Evolutionary conservation across 805 yeast genomes (phyloP), one percentile per base, ranked within the genome.

Genomic region (Sungouiella blattae): DNA sequence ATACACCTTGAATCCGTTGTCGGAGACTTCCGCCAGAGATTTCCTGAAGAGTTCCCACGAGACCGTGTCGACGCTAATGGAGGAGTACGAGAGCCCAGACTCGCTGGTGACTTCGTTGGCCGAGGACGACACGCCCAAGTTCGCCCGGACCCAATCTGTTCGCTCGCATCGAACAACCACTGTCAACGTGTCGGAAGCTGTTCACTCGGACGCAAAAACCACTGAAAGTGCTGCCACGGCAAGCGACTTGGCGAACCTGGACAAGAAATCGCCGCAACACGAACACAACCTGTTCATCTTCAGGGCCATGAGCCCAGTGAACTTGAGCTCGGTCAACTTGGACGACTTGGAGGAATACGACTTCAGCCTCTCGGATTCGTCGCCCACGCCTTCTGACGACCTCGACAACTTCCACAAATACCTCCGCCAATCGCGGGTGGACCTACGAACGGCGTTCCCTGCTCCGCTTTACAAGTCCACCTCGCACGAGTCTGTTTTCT

Each of bases 1-100:
- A 1, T 68, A 62, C 45, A 66, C 57, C 17, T 40, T 64, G 27
- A 64, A 63, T 39, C 71, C 72, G 3, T 36, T 61, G 16, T 55
- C 51, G 27, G 47, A 50, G 14, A 55, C 52, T 9, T 34, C 40
- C 37, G 44, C 26, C 51, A 44, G 13, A 36, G 43, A 15, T 23
- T 40, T 15, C 30, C 36, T 13, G 28, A 18, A 14, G 7, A 28
- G 26, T n/a, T 31, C 33, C 6, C 21, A 23, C 12, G 33, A 31
- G 3, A 31, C 28, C 1, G 33, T 20, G 6, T 31, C 33, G 2
- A 28, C 23, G n/a, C 14, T 31, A 16, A 31, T 31, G 33, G 33
- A 31, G 15, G 22, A 20, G 22, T 20, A 20, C 22, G 22, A 9
- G 8, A n/a, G n/a, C n/a, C n/a, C n/a, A n/a, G n/a, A n/a, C n/a